Conservation (phyloP, 345 rosid species). For the Citrus cavaleriei region DNA sequence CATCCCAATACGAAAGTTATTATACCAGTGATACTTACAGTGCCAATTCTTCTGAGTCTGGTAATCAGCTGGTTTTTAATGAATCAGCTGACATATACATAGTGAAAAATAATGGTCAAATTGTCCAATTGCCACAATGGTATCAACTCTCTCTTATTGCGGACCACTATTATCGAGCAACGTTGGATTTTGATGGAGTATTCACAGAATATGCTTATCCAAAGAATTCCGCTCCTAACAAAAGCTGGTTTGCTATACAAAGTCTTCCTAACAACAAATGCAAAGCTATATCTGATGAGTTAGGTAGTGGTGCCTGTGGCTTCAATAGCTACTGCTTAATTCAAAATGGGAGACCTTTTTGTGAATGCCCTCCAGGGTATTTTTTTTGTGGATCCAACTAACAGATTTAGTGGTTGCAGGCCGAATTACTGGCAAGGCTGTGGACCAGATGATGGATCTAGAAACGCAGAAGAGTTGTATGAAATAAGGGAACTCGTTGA, state of each 20-base stretch:
- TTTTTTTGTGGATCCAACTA: slow-evolving; percentile 6
- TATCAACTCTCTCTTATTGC: rapidly evolving
- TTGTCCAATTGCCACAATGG: neutral
- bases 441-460: slow-evolving; percentile 6
- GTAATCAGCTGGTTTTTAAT: slow-evolving; percentile 14
- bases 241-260: neutral
- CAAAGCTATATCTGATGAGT: neutral
- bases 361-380: slow-evolving; percentile 24
- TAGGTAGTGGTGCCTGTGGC: slow-evolving; percentile 23
- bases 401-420: slow-evolving; percentile 11
- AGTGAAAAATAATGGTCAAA: neutral
- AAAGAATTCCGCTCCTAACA: slow-evolving; percentile 1
- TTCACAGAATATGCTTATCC: slow-evolving; percentile 19
- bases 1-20: slow-evolving; percentile 4
- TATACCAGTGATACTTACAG: slow-evolving; percentile 10
- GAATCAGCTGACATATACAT: slow-evolving; percentile 14
- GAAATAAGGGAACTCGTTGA: neutral
- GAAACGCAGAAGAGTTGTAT: slow-evolving; percentile 11
- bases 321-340: slow-evolving; percentile 23
- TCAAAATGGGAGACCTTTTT: slow-evolving; percentile 8
- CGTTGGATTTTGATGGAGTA: slow-evolving; percentile 24
- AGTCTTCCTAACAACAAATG: slow-evolving; percentile 15
- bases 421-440: slow-evolving; percentile 15
- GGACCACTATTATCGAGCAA: slow-evolving; percentile 20
- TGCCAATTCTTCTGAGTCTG: neutral